Evolutionary conservation across 1,284 basidiomycete genomes (phyloP).

Genomic region (Boletus mariae): DNA sequence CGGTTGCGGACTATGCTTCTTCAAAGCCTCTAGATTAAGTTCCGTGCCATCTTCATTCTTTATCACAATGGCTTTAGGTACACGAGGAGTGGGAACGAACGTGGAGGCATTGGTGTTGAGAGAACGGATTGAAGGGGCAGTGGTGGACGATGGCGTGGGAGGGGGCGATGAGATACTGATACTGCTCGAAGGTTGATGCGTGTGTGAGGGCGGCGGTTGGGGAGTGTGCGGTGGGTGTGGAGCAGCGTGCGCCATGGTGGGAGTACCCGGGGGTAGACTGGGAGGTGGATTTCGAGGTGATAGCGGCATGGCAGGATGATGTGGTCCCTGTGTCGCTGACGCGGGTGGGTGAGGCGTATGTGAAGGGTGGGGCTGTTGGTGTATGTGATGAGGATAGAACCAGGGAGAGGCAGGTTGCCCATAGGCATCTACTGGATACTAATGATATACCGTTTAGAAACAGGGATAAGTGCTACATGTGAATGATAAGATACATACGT

Average conservation of each 20-base stretch:
- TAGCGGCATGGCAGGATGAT: slow-evolving; percentile 48
- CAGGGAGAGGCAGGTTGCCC: slow-evolving; percentile 23
- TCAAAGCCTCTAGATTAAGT: slow-evolving; percentile 52
- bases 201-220: slow-evolving; percentile 48
- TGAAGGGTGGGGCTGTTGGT: slow-evolving; percentile 38
- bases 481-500: slow-evolving; percentile 36
- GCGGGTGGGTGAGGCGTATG: slow-evolving; percentile 31
- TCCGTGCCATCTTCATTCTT: slow-evolving; percentile 54
- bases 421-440: slow-evolving; percentile 27
- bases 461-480: slow-evolving; percentile 19
- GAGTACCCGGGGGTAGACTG: slow-evolving; percentile 58
- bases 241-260: slow-evolving; percentile 55
- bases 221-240: slow-evolving; percentile 46
- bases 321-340: slow-evolving; percentile 36
- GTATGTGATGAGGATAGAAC: slow-evolving; percentile 34
- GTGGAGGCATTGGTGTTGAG: slow-evolving; percentile 60
- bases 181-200: slow-evolving; percentile 46
- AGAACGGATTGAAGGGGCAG: slow-evolving; percentile 39
- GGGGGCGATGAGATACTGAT: slow-evolving; percentile 61
- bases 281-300: slow-evolving; percentile 61
- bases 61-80: slow-evolving; percentile 35
- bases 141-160: slow-evolving; percentile 56
- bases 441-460: slow-evolving; percentile 17
- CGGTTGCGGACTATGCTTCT: slow-evolving; percentile 43
- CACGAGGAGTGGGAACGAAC: slow-evolving; percentile 51